These are phyloP conservation scores for Lachancea sp. DNA, from an alignment of 805 yeast genomes.

Conservation along the genomic window DNA sequence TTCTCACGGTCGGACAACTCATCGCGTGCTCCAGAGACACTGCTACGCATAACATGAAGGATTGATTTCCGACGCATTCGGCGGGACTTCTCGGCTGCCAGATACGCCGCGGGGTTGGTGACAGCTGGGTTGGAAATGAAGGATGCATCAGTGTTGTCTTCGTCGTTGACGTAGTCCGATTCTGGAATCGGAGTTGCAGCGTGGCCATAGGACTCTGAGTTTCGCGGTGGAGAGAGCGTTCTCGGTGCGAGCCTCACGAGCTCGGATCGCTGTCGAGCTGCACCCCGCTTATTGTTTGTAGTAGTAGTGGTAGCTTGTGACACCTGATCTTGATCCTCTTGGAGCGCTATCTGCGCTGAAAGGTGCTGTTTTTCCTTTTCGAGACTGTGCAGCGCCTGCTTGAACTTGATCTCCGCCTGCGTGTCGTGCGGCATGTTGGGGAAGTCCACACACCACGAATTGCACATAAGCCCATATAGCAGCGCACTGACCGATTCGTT, in stretches of 20 bases:
- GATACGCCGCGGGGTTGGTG: background rate
- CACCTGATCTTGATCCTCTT: background rate
- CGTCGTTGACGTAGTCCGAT: slow-evolving; percentile 16
- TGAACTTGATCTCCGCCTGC: slow-evolving; percentile 19
- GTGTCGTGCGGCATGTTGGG: slow-evolving; percentile 28
- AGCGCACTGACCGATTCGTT: slow-evolving; percentile 77
- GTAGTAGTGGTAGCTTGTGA: background rate
- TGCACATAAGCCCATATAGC: slow-evolving; percentile 71
- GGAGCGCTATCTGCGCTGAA: background rate
- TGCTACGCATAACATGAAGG: slow-evolving; percentile 29
- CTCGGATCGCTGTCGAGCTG: background rate
- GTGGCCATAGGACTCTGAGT: background rate
- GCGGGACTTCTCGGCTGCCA: slow-evolving; percentile 7
- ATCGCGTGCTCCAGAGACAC: slow-evolving; percentile 16
- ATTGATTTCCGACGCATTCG: slow-evolving; percentile 30
- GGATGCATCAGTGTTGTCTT: slow-evolving; percentile 31
- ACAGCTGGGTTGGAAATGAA: slow-evolving; percentile 29
- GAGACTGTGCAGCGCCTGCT: slow-evolving; percentile 17
- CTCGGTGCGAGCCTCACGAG: no score
- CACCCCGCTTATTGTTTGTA: background rate
- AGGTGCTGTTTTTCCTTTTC: slow-evolving; percentile 15
- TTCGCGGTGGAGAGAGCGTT: no score
- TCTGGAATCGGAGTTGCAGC: background rate
- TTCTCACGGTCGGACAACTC: slow-evolving; percentile 8
- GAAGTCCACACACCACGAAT: slow-evolving; percentile 85